phyloP scores from a whole-genome alignment of 148 eudicot genomes.

The Chenopodium formosanum region DNA sequence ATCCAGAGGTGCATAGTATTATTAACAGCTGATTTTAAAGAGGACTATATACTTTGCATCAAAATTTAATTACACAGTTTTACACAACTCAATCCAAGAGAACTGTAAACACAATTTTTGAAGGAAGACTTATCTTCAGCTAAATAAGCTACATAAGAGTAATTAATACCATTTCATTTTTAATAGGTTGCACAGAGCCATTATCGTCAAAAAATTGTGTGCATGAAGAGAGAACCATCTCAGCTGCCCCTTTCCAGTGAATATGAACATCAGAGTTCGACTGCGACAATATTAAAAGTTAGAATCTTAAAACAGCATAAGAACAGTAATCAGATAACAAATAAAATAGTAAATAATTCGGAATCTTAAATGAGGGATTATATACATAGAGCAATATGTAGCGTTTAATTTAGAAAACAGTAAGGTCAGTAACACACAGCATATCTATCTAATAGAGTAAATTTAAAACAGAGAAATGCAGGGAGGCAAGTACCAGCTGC shows the following conservation, averaged over 20 bases:
- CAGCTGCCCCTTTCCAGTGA: constrained; percentile 99
- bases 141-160: background rate
- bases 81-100: background rate
- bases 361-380: background rate
- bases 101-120: background rate
- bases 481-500: constrained; percentile 49
- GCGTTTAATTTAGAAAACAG: background rate
- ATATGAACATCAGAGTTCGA: constrained; percentile 61
- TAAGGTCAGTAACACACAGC: background rate
- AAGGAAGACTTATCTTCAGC: background rate
- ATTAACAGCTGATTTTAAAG: no score
- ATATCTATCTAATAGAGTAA: background rate
- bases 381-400: background rate
- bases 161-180: constrained; percentile 49
- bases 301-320: background rate
- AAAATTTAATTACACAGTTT: background rate
- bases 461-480: background rate
- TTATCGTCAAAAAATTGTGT: constrained; percentile 52
- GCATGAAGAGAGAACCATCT: constrained; percentile 71
- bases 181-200: constrained; percentile 52
- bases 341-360: no score
- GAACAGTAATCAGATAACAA: background rate
- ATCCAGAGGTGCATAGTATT: background rate
- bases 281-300: constrained; percentile 36
- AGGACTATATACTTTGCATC: background rate